Evolutionary conservation across 1,284 basidiomycete species (phyloP).

Genomic region (Clitocybe nebularis): DNA sequence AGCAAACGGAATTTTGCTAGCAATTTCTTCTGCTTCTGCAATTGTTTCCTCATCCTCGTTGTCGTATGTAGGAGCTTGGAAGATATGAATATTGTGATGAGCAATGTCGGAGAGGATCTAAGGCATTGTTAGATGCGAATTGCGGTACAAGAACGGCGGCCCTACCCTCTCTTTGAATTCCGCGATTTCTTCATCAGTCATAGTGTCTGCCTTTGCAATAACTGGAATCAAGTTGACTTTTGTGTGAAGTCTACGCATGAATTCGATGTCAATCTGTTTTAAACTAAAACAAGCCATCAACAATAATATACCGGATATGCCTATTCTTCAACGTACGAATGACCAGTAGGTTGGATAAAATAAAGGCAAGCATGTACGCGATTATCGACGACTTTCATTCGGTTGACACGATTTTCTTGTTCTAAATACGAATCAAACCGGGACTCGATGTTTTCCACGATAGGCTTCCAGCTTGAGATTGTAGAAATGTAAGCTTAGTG

Average conservation of each 20-base stretch:
- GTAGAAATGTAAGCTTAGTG: conserved; percentile 13
- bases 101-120: conserved; percentile 90
- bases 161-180: conserved; percentile 89
- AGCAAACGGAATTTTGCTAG: conserved; percentile 95
- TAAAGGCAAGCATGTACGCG: conserved; percentile 94
- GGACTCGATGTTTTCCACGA: conserved; percentile 94
- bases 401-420: conserved; percentile 96
- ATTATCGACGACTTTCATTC: conserved; percentile 82
- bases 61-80: conserved; percentile 93
- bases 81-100: conserved; percentile 92
- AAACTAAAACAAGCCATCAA: conserved; percentile 47
- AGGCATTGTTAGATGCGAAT: conserved; percentile 10
- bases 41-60: conserved; percentile 97
- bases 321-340: conserved; percentile 70
- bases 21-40: conserved; percentile 93
- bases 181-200: conserved; percentile 92
- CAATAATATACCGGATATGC: conserved; percentile 3
- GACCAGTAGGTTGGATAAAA: conserved; percentile 97
- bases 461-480: conserved; percentile 85
- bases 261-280: conserved; percentile 96
- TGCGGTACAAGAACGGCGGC: conserved; percentile 7
- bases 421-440: conserved; percentile 96
- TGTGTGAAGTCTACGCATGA: conserved; percentile 93
- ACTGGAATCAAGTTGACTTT: conserved; percentile 97
- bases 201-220: conserved; percentile 94